Conservation (phyloP, 306 rosid genomes). For the Cicer arietinum region DNA sequence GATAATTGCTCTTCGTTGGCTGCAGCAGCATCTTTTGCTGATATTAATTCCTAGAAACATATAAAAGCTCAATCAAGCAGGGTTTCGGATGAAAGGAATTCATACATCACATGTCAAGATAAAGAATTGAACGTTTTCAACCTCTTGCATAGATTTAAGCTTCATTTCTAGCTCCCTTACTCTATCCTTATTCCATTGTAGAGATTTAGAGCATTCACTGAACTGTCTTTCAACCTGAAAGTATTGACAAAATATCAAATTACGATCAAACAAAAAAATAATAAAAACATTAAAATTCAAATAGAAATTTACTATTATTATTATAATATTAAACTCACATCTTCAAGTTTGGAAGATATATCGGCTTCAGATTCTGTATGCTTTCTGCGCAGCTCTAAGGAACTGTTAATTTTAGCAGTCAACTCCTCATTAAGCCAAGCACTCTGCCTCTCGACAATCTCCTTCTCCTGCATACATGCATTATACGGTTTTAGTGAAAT, state of each 20-base stretch:
- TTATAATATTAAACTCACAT: slow-evolving; percentile 54
- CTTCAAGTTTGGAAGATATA: slow-evolving; percentile 67
- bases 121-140: slow-evolving; percentile 41
- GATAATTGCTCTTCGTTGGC: slow-evolving; percentile 72
- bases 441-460: slow-evolving; percentile 84
- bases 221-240: slow-evolving; percentile 75
- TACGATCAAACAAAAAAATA: background rate
- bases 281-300: background rate
- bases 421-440: slow-evolving; percentile 86
- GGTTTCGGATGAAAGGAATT: slow-evolving; percentile 8
- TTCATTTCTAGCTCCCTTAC: slow-evolving; percentile 72
- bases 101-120: slow-evolving; percentile 21
- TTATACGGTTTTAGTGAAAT: slow-evolving; percentile 1
- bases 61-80: slow-evolving; percentile 30
- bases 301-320: background rate
- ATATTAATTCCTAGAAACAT: slow-evolving; percentile 64
- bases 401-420: slow-evolving; percentile 69
- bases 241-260: slow-evolving; percentile 28
- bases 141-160: slow-evolving; percentile 78
- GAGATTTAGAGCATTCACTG: slow-evolving; percentile 74
- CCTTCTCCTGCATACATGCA: slow-evolving; percentile 77
- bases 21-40: slow-evolving; percentile 72
- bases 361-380: slow-evolving; percentile 78
- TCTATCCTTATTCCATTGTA: slow-evolving; percentile 87
- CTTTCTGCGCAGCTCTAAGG: slow-evolving; percentile 65